Evolutionary conservation across 2,329 filamentous ascomycete species (phyloP), one percentile per base, ranked within the genome.

Genomic region (Byssothecium circinans): DNA sequence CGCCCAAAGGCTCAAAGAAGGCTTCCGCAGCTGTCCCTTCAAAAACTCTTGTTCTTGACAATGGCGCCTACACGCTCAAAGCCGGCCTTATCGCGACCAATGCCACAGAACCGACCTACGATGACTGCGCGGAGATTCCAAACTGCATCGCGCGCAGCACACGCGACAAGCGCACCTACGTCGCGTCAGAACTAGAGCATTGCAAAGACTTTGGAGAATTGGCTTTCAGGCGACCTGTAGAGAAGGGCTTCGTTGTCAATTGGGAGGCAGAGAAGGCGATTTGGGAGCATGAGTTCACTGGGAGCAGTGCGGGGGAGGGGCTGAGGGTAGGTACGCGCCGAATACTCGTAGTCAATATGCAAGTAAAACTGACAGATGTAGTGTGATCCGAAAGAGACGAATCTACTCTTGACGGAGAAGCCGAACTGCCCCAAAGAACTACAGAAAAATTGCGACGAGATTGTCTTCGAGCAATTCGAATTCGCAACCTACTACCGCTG

Each of bases 251-350:
- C 65, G 79, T 97, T 41, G 91, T 97, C 52, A 96, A 92, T 66
- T 99, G 94, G 94, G 94, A 99, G 71, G 86, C 88, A 0, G 84
- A 99, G 75, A 92, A 89, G 72, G 91, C 94, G 64, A 89, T 99
- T 42, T 99, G 94, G 94, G 91, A 96, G 63, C 84, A 86, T 58
- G 86, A 91, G 50, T 88, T 97, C 64, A 86, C 95, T 60, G 84
- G 87, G 57, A 76, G 92, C 56, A 84, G 87, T 56, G 77, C 81
- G 48, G 82, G 82, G 56, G 83, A 83, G n/a, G 77, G 79, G 22
- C 74, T 84, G 58, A 81, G 78, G 60, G 72, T 73, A 61, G 65
- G 61, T 66, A 60, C 42, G 55, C 27, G 15, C 19, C 32, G n/a
- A n/a, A 17, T n/a, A 17, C 5, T 38, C n/a, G 11, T 17, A 22